Evolutionary conservation across 306 rosid species (phyloP), one percentile per base, ranked within the genome.

Genomic region (Cicer chorassanicum): DNA sequence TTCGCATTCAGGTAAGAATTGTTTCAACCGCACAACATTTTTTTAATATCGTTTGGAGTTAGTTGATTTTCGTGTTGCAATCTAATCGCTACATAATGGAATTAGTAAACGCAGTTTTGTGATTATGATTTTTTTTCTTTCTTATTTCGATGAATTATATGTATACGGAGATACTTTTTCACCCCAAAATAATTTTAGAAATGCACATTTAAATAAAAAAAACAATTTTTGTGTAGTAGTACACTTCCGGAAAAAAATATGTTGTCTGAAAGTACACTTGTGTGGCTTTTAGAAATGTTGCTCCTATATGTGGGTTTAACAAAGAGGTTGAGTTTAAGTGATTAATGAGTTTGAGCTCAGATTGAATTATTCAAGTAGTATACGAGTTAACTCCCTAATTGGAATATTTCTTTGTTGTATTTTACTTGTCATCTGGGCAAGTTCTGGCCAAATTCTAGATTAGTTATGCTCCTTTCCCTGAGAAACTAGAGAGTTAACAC

Each of bases 1-100:
- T 87, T 65, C 98, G 98, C 18, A 90, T 92, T 81, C 97, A 92
- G 93, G 97, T 89, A 68, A 19, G 11, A 12, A 3, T 45, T 16
- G 6, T 42, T 18, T 65, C 16, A 42, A 15, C n/a, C 1, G n/a
- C n/a, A 2, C 6, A 2, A 9, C 36, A 19, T 46, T 41, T 6
- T 12, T 50, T 16, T 51, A n/a, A n/a, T n/a, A n/a, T n/a, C 1
- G 8, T 51, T 55, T 55, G 9, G 12, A 55, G 62, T 55, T 6
- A 7, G 38, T 19, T 59, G 18, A 9, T 44, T 44, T 73, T 10
- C 11, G 21, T 12, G 53, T 54, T 51, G 13, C 39, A 4, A 66
- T 10, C 13, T 3, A 15, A 18, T 51, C 2, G 65, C 44, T 21
- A 43, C 10, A 6, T 73, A 1, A 59, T 29, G 6, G 39, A 59